Evolutionary conservation across 2,329 filamentous ascomycete species (phyloP).

Genomic region (Diaporthe destruens): DNA sequence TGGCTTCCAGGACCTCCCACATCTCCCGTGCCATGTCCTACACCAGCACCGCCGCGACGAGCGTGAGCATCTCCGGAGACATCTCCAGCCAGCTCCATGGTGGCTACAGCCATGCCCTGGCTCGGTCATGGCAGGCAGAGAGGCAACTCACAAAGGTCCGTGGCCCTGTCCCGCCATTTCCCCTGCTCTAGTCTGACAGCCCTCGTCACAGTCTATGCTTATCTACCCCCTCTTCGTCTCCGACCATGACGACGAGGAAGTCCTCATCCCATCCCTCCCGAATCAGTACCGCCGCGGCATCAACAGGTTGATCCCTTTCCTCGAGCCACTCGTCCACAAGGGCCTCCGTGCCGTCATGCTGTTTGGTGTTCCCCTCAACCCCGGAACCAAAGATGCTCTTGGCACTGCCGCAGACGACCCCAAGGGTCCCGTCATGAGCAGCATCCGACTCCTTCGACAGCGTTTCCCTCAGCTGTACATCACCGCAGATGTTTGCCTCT

Average conservation of each 20-base stretch:
- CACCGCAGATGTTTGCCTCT: conserved; percentile 92
- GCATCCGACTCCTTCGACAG: conserved; percentile 85
- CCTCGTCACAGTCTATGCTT: conserved; percentile 84
- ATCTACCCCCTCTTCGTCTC: conserved; percentile 98
- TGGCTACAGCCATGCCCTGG: conserved; percentile 84
- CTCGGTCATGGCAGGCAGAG: conserved; percentile 85
- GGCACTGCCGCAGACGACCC: conserved; percentile 95
- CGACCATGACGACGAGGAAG: conserved; percentile 93
- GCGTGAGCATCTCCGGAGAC: conserved; percentile 78
- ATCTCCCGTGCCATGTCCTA: conserved; percentile 75
- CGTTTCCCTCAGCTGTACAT: conserved; percentile 93
- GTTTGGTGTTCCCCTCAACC: conserved; percentile 90
- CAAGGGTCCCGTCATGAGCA: conserved; percentile 88
- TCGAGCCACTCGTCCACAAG: conserved; percentile 88
- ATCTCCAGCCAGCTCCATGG: conserved; percentile 88
- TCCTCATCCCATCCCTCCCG: conserved; percentile 88
- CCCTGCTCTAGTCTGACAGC: conserved; percentile 15
- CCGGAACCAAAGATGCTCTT: conserved; percentile 87
- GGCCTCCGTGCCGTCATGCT: conserved; percentile 93
- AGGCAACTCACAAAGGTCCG: conserved; percentile 84
- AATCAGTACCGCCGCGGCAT: conserved; percentile 90
- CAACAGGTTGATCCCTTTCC: conserved; percentile 86
- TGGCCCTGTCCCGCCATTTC: background rate
- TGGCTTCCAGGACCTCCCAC: conserved; percentile 70
- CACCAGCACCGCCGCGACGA: conserved; percentile 74